Conservation (phyloP, 331 rosid genomes). For the Pyrus hybrid region DNA sequence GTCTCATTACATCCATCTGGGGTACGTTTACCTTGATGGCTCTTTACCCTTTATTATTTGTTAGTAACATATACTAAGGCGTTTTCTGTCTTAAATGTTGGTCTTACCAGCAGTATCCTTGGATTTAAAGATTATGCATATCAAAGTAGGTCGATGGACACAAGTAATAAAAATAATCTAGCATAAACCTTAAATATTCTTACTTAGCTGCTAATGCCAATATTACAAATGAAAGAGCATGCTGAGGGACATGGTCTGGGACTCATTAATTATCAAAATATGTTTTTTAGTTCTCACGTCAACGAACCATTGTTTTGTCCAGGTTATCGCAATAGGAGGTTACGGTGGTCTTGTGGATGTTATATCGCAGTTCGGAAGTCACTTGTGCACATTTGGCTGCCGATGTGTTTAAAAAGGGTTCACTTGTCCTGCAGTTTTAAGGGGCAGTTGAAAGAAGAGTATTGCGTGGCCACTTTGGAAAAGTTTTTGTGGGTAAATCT, state of each 20-base stretch:
- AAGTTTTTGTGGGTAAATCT: no score
- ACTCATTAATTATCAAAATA: neutral
- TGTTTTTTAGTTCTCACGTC: neutral
- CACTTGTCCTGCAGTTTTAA: neutral
- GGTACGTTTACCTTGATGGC: constrained; percentile 34
- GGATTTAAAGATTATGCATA: neutral
- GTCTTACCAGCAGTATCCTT: neutral
- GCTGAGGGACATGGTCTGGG: no score
- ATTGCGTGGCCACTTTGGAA: no score
- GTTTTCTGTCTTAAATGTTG: neutral
- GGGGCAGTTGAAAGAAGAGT: neutral
- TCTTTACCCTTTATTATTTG: neutral
- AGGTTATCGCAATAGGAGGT: constrained; percentile 91
- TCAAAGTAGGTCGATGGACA: neutral
- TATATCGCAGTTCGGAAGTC: constrained; percentile 92
- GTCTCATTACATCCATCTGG: constrained; percentile 75
- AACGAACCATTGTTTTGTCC: constrained; percentile 16
- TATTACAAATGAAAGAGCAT: no score
- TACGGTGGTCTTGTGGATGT: constrained; percentile 84
- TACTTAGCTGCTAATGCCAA: neutral
- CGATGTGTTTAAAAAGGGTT: constrained; percentile 14
- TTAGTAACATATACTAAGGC: neutral
- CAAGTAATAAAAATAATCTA: neutral
- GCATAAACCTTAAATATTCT: neutral
- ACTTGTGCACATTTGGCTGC: constrained; percentile 77